These are phyloP conservation scores for Pterula multifida DNA, from an alignment of 1,284 basidiomycete genomes.

Conservation along the genomic window DNA sequence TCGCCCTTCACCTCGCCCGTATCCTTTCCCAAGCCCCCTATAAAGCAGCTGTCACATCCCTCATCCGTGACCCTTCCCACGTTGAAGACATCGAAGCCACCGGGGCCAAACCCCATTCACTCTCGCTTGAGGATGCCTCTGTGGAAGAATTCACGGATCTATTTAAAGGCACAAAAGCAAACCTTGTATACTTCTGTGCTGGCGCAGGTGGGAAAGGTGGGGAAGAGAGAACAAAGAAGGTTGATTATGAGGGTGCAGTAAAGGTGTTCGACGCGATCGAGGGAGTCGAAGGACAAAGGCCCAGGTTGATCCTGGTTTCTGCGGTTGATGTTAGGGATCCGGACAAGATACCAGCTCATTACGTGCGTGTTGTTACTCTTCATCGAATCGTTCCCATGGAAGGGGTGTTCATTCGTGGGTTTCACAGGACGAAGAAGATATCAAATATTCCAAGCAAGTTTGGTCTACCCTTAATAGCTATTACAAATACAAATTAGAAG, in stretches of 20 bases:
- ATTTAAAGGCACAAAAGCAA: constrained; percentile 28
- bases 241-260: constrained; percentile 62
- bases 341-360: constrained; percentile 40
- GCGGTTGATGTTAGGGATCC: constrained; percentile 53
- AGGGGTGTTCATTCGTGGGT: not conserved
- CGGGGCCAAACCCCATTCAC: constrained; percentile 36
- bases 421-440: constrained; percentile 34
- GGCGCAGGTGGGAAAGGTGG: constrained; percentile 64
- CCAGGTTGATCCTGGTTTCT: constrained; percentile 50
- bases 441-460: constrained; percentile 28
- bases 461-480: constrained; percentile 34
- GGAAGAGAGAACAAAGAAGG: constrained; percentile 47
- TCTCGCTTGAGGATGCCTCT: constrained; percentile 48
- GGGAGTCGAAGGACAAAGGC: constrained; percentile 26
- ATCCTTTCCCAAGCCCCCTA: constrained; percentile 18
- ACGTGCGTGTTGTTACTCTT: constrained; percentile 25
- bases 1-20: constrained; percentile 9
- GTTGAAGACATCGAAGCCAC: constrained; percentile 32
- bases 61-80: constrained; percentile 41
- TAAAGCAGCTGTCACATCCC: constrained; percentile 39
- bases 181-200: constrained; percentile 53
- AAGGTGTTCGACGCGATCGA: constrained; percentile 69
- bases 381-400: not conserved
- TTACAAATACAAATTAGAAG: constrained; percentile 56
- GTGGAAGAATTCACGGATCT: constrained; percentile 34